Conservation (phyloP, 225 moss, liverwort and hornwort species). For the Sphagnum contortum region DNA sequence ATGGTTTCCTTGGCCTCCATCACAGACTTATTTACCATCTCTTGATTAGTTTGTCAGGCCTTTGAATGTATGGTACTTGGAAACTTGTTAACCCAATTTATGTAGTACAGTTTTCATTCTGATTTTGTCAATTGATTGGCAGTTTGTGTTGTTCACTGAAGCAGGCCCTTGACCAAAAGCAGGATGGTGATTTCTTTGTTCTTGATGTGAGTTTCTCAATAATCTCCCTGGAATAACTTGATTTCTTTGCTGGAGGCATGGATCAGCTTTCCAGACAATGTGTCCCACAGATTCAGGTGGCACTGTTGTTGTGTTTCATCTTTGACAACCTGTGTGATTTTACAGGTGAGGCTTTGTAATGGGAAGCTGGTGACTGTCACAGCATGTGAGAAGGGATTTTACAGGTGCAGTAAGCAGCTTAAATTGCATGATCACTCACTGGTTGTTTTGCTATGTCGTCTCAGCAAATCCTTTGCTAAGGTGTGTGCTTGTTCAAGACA, state of each 20-base stretch:
- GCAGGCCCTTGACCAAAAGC: slow-evolving; percentile 35
- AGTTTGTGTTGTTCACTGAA: slow-evolving; percentile 58
- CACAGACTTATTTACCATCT: no score
- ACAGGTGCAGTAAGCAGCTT: slow-evolving; percentile 44
- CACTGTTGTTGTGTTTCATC: no score
- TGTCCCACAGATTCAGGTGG: no score
- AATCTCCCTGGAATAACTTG: no score
- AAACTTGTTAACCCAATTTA: no score
- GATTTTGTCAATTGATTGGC: slow-evolving; percentile 5
- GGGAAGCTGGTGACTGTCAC: slow-evolving; percentile 58
- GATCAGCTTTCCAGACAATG: no score
- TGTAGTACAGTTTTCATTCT: no score
- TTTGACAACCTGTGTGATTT: no score
- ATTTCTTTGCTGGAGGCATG: no score
- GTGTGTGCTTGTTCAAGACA: slow-evolving; percentile 11
- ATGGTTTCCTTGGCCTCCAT: no score
- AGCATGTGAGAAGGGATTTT: slow-evolving; percentile 37
- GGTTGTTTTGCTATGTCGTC: slow-evolving; percentile 37
- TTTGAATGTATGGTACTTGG: no score
- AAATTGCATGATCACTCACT: slow-evolving; percentile 36
- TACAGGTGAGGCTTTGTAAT: slow-evolving; percentile 47
- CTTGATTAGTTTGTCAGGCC: no score
- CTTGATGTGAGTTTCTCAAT: slow-evolving; percentile 39
- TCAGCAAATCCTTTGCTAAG: slow-evolving; percentile 62
- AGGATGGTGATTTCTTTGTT: slow-evolving; percentile 33